phyloP scores from a whole-genome alignment of 495 filamentous ascomycete species.

The Lepraria neglecta region DNA sequence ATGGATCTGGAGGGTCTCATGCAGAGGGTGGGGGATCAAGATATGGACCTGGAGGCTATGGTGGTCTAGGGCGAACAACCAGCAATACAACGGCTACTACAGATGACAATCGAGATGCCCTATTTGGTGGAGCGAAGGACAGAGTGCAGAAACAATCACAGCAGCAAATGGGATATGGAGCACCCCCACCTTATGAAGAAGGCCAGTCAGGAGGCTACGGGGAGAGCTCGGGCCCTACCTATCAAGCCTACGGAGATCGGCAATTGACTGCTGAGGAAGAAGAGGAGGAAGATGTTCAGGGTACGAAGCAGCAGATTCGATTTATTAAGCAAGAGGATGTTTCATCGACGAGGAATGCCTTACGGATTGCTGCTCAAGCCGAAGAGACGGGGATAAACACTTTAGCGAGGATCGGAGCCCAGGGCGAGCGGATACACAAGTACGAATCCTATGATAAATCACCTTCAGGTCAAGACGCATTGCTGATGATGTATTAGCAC shows the following conservation, averaged over 20 bases:
- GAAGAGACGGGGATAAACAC: constrained; percentile 61
- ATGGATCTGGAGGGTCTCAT: constrained; percentile 39
- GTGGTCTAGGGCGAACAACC: constrained; percentile 53
- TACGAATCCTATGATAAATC: background rate
- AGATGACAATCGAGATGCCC: constrained; percentile 53
- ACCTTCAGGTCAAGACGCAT: background rate
- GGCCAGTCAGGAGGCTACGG: constrained; percentile 45
- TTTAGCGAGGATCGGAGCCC: constrained; percentile 61
- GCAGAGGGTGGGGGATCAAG: constrained; percentile 31
- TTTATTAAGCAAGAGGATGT: constrained; percentile 72
- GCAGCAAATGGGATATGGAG: constrained; percentile 30
- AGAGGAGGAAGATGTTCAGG: constrained; percentile 61
- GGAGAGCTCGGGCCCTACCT: constrained; percentile 35
- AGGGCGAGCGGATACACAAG: constrained; percentile 72
- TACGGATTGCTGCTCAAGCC: constrained; percentile 59
- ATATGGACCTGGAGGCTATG: constrained; percentile 65
- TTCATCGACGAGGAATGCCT: constrained; percentile 60
- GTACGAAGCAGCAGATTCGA: constrained; percentile 66
- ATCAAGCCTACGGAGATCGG: constrained; percentile 56
- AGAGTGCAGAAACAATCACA: constrained; percentile 41
- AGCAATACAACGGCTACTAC: constrained; percentile 36
- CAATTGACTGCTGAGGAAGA: constrained; percentile 71
- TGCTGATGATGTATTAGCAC: constrained; percentile 31
- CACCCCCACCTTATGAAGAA: constrained; percentile 35
- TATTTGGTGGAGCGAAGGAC: constrained; percentile 61